Conservation (phyloP, 176 grass and related monocot species). For the Elymus sibiricus region DNA sequence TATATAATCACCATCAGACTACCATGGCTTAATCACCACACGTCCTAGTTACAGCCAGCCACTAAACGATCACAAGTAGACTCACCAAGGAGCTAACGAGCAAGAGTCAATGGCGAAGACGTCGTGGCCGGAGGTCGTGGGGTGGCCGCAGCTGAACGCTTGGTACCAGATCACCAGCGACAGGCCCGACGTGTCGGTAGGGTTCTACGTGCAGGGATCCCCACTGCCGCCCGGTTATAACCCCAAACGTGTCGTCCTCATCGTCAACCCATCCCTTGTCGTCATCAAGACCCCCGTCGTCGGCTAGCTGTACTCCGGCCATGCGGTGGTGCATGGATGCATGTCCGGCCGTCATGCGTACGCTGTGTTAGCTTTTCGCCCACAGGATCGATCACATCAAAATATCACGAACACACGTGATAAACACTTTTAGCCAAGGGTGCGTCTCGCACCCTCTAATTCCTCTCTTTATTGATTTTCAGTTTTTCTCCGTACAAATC, state of each 20-base stretch:
- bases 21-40: too few relatives aligned
- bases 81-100: not conserved
- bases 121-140: conserved; percentile 30
- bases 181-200: not conserved
- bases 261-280: not conserved
- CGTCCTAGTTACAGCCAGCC: not conserved
- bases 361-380: too few relatives aligned
- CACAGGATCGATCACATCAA: too few relatives aligned
- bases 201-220: conserved; percentile 15
- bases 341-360: not conserved
- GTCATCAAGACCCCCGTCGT: conserved; percentile 28
- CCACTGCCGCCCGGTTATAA: conserved; percentile 15
- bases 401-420: too few relatives aligned
- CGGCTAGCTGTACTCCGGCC: not conserved
- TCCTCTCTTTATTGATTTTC: too few relatives aligned
- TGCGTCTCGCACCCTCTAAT: too few relatives aligned
- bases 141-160: conserved; percentile 7
- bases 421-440: too few relatives aligned
- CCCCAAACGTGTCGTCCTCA: conserved; percentile 12
- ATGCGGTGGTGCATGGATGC: not conserved
- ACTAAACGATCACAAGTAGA: not conserved
- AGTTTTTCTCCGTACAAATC: too few relatives aligned
- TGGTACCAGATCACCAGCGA: not conserved
- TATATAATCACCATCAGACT: too few relatives aligned
- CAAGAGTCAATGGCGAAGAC: conserved; percentile 5